These are phyloP conservation scores for Breynia disticha DNA, from an alignment of 441 rosid genomes.

Conservation along the genomic window DNA sequence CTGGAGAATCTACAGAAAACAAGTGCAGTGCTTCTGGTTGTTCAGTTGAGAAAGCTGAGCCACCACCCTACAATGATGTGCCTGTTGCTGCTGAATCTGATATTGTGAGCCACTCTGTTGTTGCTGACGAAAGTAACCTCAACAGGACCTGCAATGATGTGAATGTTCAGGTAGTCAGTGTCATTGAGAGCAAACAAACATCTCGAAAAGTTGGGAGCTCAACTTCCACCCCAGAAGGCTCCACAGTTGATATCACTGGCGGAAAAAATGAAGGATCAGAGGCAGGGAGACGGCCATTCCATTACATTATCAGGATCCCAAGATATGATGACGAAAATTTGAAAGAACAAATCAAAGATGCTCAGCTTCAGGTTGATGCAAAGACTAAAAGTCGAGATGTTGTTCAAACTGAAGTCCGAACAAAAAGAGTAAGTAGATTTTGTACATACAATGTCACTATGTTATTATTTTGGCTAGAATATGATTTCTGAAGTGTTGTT, in stretches of 20 bases:
- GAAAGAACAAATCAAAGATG: constrained; percentile 42
- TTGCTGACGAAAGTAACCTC: no score
- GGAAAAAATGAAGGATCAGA: constrained; percentile 24
- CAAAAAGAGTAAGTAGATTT: constrained; percentile 34
- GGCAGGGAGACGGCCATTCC: constrained; percentile 41
- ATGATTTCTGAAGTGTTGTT: background rate
- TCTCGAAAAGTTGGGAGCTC: constrained; percentile 4
- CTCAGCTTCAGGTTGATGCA: constrained; percentile 45
- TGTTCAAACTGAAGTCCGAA: constrained; percentile 43
- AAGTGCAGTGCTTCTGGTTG: no score
- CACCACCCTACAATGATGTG: no score
- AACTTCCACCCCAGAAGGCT: constrained; percentile 21
- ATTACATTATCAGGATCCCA: constrained; percentile 53
- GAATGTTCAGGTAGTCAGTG: no score
- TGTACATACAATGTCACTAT: background rate
- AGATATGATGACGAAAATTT: constrained; percentile 50
- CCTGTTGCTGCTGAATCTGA: no score
- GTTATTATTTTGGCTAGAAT: background rate
- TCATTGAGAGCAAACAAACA: no score
- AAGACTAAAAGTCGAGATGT: constrained; percentile 60
- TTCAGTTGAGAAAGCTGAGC: no score
- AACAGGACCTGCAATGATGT: no score
- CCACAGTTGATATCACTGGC: constrained; percentile 28
- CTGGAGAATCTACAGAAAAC: no score
- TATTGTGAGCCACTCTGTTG: no score